Conservation (phyloP, 2,329 filamentous ascomycete species). For the Diaporthe vexans region DNA sequence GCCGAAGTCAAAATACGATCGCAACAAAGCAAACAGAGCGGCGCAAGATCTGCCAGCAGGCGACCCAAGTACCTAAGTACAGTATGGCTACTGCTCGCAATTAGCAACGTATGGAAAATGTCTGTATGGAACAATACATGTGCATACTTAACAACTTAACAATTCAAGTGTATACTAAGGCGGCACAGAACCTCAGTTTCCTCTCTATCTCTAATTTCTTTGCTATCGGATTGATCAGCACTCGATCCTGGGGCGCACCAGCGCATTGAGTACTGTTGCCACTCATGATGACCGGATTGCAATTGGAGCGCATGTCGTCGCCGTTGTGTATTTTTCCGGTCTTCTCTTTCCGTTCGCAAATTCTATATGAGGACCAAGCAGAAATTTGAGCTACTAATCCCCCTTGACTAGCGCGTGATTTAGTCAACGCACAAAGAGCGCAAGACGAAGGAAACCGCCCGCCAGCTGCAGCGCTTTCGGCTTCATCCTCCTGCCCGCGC, state of each 20-base stretch:
- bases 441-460: background rate
- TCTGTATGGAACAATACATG: background rate
- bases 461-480: background rate
- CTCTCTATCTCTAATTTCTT: background rate
- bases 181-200: background rate
- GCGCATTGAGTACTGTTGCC: background rate
- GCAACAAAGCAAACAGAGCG: background rate
- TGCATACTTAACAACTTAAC: no score
- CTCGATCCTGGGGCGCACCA: background rate
- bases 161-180: background rate
- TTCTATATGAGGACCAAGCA: background rate
- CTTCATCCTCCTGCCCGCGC: background rate
- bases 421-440: background rate
- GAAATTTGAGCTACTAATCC: background rate
- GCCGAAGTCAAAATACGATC: background rate
- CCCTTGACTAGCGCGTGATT: background rate
- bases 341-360: background rate
- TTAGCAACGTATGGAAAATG: background rate
- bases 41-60: background rate
- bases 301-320: no score
- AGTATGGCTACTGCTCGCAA: background rate
- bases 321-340: background rate
- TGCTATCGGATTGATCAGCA: no score
- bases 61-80: background rate
- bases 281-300: background rate